phyloP scores from a whole-genome alignment of 106 monocot genomes.

The Dioscorea dumetorum region DNA sequence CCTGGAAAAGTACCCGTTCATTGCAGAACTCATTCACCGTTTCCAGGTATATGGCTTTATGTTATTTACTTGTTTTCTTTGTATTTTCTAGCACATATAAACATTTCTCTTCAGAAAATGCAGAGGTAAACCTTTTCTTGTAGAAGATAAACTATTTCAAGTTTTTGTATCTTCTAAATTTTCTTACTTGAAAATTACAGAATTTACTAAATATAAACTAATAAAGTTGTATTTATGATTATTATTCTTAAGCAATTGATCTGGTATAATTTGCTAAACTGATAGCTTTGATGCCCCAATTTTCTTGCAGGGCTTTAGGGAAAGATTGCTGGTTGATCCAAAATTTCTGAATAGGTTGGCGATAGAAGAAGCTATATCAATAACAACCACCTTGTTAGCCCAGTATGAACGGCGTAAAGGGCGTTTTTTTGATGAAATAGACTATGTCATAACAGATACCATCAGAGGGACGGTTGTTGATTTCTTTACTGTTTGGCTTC shows the following conservation, averaged over 20 bases:
- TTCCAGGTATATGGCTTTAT: constrained; percentile 56
- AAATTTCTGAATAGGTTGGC: constrained; percentile 90
- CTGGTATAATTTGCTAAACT: too few relatives aligned
- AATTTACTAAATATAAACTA: too few relatives aligned
- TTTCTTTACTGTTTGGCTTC: constrained; percentile 99
- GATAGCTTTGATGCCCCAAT: neutral
- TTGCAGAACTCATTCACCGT: constrained; percentile 77
- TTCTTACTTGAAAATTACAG: too few relatives aligned
- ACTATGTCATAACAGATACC: constrained; percentile 93
- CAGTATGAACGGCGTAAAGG: constrained; percentile 95
- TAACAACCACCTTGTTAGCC: constrained; percentile 85
- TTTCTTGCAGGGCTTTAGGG: constrained; percentile 74
- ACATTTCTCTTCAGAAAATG: too few relatives aligned
- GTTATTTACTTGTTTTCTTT: neutral
- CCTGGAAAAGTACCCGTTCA: constrained; percentile 87
- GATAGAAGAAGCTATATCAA: constrained; percentile 91
- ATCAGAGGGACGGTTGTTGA: constrained; percentile 94
- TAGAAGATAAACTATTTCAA: too few relatives aligned
- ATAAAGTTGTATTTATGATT: too few relatives aligned
- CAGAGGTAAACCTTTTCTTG: too few relatives aligned
- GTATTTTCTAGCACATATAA: neutral
- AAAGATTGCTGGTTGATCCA: constrained; percentile 90
- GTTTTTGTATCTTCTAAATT: too few relatives aligned
- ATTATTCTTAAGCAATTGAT: too few relatives aligned
- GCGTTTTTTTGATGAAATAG: constrained; percentile 87